These are phyloP conservation scores for Phytopythium chamaehyphon DNA, from an alignment of 352 stramenopile genomes.

Conservation along the genomic window DNA sequence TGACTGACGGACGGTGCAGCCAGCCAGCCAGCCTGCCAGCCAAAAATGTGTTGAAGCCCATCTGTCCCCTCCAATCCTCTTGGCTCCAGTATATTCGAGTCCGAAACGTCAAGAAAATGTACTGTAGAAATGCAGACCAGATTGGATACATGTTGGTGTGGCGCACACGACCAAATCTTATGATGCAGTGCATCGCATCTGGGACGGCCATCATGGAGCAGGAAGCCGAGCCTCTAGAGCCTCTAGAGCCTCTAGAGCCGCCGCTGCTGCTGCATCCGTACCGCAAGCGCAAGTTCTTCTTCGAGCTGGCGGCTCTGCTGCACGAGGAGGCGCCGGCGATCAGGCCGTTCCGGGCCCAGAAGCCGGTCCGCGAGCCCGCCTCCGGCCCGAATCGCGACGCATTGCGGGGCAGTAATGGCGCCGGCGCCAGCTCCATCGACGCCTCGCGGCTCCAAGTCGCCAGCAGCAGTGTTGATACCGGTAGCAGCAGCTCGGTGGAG, in stretches of 20 bases:
- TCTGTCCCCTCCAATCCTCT: too few species aligned
- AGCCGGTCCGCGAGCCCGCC: slow-evolving; percentile 12
- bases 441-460: slow-evolving; percentile 14
- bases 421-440: too few species aligned
- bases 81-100: too few species aligned
- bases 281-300: slow-evolving; percentile 81
- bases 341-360: slow-evolving; percentile 25
- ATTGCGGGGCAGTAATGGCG: slow-evolving; percentile 7
- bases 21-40: too few species aligned
- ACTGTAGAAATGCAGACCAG: too few species aligned
- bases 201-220: neutral
- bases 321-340: slow-evolving; percentile 31
- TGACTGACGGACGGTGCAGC: too few species aligned
- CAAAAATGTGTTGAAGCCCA: too few species aligned
- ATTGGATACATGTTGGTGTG: too few species aligned
- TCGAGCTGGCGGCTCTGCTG: slow-evolving; percentile 47
- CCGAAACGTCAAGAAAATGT: too few species aligned
- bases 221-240: neutral
- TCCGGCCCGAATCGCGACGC: slow-evolving; percentile 8
- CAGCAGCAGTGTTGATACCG: too few species aligned
- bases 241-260: neutral
- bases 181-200: too few species aligned
- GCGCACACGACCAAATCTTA: too few species aligned
- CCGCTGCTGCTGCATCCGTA: slow-evolving; percentile 42
- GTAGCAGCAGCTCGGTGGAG: slow-evolving; percentile 43